phyloP scores from a whole-genome alignment of 2,329 filamentous ascomycete species.

The Alternaria ethzedia region DNA sequence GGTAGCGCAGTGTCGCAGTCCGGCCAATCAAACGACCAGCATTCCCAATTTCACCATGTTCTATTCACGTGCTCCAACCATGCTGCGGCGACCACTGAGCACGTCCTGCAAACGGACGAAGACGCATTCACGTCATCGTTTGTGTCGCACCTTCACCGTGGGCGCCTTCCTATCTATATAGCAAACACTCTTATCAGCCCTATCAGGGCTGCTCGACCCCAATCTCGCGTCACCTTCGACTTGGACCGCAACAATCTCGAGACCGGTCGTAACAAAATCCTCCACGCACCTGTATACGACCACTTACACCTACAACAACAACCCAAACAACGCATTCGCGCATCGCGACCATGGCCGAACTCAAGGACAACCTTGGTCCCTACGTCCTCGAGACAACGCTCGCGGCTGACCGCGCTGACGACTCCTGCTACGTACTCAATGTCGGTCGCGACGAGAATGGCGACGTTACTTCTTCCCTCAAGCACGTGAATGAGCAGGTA shows the following conservation, averaged over 20 bases:
- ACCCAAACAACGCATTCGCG: background rate
- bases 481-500: conserved; percentile 11
- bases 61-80: background rate
- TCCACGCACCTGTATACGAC: background rate
- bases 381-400: conserved; percentile 20
- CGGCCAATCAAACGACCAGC: background rate
- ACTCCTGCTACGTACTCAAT: conserved; percentile 25
- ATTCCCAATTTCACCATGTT: background rate
- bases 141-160: conserved; percentile 6
- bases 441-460: conserved; percentile 18
- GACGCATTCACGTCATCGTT: conserved; percentile 4
- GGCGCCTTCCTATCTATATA: conserved; percentile 6
- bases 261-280: background rate
- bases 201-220: background rate
- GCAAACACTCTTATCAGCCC: conserved; percentile 11
- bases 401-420: conserved; percentile 10
- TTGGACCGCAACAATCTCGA: background rate
- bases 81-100: background rate
- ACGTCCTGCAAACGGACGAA: background rate
- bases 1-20: background rate
- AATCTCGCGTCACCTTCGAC: background rate
- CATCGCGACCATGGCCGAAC: conserved; percentile 16
- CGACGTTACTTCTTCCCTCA: conserved; percentile 13
- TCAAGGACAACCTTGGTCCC: conserved; percentile 14
- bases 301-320: background rate